These are phyloP conservation scores for Pulveroboletus ravenelii DNA, from an alignment of 768 basidiomycete genomes.

Conservation along the genomic window DNA sequence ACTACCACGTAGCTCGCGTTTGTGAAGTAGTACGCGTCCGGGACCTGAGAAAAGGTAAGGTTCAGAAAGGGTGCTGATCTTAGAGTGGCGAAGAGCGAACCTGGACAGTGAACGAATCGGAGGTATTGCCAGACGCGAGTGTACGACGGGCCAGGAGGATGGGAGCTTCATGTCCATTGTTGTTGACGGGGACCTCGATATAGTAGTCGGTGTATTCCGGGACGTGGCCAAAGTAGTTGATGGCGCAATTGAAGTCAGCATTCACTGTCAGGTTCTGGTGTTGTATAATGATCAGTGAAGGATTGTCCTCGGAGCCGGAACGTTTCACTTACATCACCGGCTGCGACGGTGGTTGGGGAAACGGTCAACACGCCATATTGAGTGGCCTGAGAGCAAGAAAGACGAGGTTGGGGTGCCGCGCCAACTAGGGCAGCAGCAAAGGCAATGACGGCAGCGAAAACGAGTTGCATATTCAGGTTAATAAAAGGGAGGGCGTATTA, in stretches of 20 bases:
- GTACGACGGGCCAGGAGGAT: conserved; percentile 27
- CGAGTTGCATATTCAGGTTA: conserved; percentile 15
- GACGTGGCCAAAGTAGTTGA: conserved; percentile 10
- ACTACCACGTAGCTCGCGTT: conserved; percentile 21
- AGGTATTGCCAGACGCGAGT: conserved; percentile 3
- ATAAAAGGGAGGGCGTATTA: not conserved
- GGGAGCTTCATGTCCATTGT: conserved; percentile 28
- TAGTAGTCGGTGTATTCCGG: conserved; percentile 31
- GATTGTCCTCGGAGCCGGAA: not conserved
- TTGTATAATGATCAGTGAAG: conserved; percentile 1
- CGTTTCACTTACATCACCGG: conserved; percentile 21
- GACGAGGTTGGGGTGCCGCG: conserved; percentile 19
- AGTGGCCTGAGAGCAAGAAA: conserved; percentile 19
- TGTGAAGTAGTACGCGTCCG: conserved; percentile 20
- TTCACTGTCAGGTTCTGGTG: conserved; percentile 18
- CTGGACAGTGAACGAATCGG: conserved; percentile 14
- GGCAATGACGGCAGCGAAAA: conserved; percentile 8
- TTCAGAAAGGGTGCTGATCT: not conserved
- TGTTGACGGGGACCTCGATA: conserved; percentile 30
- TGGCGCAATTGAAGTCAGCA: conserved; percentile 26
- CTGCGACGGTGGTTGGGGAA: conserved; percentile 18
- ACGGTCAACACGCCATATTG: conserved; percentile 17
- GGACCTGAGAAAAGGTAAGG: conserved; percentile 14
- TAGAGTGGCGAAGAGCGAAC: conserved; percentile 2
- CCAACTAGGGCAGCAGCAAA: conserved; percentile 11